Base-by-base conservation (phyloP, 805 yeast genomes). In the Candida germanica region DNA sequence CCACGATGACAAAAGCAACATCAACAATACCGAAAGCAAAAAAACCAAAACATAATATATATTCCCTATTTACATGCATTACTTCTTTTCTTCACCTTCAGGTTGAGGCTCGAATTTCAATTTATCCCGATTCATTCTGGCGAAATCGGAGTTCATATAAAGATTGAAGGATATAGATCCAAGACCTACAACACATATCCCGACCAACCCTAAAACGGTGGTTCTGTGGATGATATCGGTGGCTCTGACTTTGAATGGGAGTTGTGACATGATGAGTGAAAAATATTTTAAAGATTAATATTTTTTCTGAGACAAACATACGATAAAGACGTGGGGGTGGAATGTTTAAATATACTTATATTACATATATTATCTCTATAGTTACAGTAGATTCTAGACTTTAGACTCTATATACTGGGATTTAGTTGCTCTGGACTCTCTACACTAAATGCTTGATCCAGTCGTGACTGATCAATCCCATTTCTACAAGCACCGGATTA, bases 151-250 rank as follows among this genome's bases (percentile, higher is more conserved):
- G 55, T 68, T 68, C 44, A 64, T 61, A 50, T 59, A 68, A 19
- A 68, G 38, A 48, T 68, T 68, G 53, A 62, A 67, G 6, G 58
- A 24, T 20, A 66, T 58, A 38, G 66, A 50, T 20, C 71, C 71
- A 16, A 60, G 29, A 10, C 71, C 73, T 36, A 61, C 60, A 35
- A 61, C 59, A 46, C 67, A 61, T 46, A 66, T 56, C 3, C 73
- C 72, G 21, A 63, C 61, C 30, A 63, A 48, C 6, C 67, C 70
- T 25, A 65, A 59, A 7, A 67, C 71, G 5, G 71, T 53, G 24
- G 62, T 45, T 53, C 73, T 61, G 50, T 67, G 73, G 21, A 66
- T 53, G 26, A 59, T 59, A 45, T 67, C 73, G 33, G 73, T 66
- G 25, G 63, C 58, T 51, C 72, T 67, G 17, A 66, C 73, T 38